Percentiles rank a stretch among this genome's conserved stretches.
Conservation (phyloP, 257 asterid species). For the Gardenia jasminoides region DNA sequence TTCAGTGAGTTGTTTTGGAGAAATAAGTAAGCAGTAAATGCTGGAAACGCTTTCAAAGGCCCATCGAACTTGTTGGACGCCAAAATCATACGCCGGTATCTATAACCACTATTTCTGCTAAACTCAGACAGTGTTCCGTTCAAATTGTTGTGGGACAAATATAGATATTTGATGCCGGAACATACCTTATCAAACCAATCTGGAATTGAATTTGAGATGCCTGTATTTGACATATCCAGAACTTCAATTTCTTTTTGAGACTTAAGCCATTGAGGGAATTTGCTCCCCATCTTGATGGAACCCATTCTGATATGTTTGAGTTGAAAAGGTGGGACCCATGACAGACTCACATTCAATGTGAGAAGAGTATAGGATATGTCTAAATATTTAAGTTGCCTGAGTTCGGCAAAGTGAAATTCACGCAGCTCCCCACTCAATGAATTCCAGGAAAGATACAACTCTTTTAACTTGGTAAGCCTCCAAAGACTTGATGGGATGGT, state of each 20-base stretch:
- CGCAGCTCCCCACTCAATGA: conserved; percentile 12
- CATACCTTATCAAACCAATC: conserved; percentile 7
- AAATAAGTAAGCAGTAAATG: not conserved
- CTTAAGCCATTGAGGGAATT: conserved; percentile 20
- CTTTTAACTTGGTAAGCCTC: not conserved
- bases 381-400: not conserved
- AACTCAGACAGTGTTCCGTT: conserved; percentile 6
- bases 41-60: conserved; percentile 4
- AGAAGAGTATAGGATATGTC: not conserved
- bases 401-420: conserved; percentile 6
- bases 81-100: not conserved
- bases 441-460: not conserved
- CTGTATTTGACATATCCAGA: conserved; percentile 1
- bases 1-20: conserved; percentile 1
- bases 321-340: conserved; percentile 26
- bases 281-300: conserved; percentile 2
- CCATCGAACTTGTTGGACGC: conserved; percentile 21
- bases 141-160: conserved; percentile 11
- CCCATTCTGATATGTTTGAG: not conserved
- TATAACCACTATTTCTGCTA: not conserved
- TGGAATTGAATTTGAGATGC: conserved; percentile 18
- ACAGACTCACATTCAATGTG: conserved; percentile 8
- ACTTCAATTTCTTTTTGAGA: not conserved
- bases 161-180: not conserved
- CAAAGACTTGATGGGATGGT: no score